Evolutionary conservation across 768 basidiomycete species (phyloP).

Genomic region (Hemileccinum impolitum): DNA sequence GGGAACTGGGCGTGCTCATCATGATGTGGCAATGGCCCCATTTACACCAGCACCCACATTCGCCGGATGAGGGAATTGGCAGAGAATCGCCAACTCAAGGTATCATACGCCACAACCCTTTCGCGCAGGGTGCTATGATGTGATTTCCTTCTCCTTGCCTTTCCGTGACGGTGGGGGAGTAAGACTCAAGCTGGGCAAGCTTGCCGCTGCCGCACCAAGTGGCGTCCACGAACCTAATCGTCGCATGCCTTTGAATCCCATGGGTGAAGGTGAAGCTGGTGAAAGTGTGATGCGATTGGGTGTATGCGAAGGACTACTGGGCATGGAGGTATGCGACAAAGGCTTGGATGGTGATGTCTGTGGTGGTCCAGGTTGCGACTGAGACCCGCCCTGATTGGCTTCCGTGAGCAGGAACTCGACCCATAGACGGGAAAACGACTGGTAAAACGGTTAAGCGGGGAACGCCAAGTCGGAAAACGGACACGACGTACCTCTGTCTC

Average conservation of each 20-base stretch:
- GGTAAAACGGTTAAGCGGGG: conserved; percentile 1
- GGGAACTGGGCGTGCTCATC: conserved; percentile 1
- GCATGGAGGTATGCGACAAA: conserved; percentile 36
- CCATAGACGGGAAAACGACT: conserved; percentile 98
- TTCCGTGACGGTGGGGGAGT: conserved; percentile 39
- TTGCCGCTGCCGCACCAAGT: conserved; percentile 31
- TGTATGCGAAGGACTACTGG: conserved; percentile 32
- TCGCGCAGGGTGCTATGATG: conserved; percentile 7
- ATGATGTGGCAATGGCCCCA: not conserved
- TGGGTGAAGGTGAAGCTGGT: conserved; percentile 13
- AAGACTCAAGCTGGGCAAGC: conserved; percentile 38
- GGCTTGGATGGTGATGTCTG: conserved; percentile 18
- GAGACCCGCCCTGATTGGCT: conserved; percentile 45
- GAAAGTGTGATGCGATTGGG: conserved; percentile 16
- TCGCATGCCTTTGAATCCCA: conserved; percentile 29
- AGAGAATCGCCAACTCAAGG: not conserved
- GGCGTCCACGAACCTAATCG: conserved; percentile 40
- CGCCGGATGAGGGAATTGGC: not conserved
- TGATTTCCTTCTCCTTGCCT: conserved; percentile 44
- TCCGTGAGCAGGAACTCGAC: conserved; percentile 98
- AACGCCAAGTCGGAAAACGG: not conserved
- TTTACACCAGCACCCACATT: conserved; percentile 5
- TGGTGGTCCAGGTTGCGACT: conserved; percentile 13
- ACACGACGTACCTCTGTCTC: conserved; percentile 70
- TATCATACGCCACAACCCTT: conserved; percentile 1